Conservation (phyloP, 148 eudicot genomes). For the Euryodendron excelsum region DNA sequence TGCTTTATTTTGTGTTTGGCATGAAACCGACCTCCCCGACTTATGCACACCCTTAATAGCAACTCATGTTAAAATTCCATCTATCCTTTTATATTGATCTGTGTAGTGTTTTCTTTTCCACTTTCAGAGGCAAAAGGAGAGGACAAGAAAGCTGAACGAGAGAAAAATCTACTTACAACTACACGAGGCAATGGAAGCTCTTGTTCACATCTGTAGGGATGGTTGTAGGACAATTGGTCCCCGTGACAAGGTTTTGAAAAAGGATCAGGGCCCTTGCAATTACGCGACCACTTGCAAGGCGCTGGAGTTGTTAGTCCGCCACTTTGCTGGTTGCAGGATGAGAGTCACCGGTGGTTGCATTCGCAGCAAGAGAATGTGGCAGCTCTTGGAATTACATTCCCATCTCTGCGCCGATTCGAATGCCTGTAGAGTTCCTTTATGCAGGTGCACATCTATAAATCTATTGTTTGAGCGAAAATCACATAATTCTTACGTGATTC, state of each 20-base stretch:
- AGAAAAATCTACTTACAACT: constrained; percentile 60
- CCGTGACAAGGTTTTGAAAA: constrained; percentile 49
- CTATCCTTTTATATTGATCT: background rate
- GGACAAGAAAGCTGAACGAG: constrained; percentile 48
- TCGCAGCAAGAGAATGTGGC: constrained; percentile 94
- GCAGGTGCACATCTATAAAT: constrained; percentile 55
- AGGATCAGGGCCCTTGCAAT: constrained; percentile 59
- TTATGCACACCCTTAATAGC: too few species aligned
- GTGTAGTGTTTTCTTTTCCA: background rate
- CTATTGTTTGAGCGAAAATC: background rate
- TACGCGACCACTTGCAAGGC: constrained; percentile 72
- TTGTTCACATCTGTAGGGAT: constrained; percentile 84
- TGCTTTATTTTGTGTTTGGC: too few species aligned
- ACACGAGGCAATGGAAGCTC: constrained; percentile 93
- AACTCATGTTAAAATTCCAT: background rate
- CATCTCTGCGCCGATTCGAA: constrained; percentile 70
- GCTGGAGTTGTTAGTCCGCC: constrained; percentile 65
- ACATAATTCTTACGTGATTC: background rate
- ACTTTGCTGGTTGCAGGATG: constrained; percentile 80
- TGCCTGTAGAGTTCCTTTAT: constrained; percentile 77
- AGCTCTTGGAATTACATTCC: constrained; percentile 81
- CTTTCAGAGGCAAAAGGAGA: constrained; percentile 45
- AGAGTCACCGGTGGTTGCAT: constrained; percentile 78
- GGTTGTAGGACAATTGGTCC: constrained; percentile 94
- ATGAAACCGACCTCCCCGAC: too few species aligned